Evolutionary conservation across 352 stramenopile species (phyloP).

Genomic region (Halophytophthora polymorphica): DNA sequence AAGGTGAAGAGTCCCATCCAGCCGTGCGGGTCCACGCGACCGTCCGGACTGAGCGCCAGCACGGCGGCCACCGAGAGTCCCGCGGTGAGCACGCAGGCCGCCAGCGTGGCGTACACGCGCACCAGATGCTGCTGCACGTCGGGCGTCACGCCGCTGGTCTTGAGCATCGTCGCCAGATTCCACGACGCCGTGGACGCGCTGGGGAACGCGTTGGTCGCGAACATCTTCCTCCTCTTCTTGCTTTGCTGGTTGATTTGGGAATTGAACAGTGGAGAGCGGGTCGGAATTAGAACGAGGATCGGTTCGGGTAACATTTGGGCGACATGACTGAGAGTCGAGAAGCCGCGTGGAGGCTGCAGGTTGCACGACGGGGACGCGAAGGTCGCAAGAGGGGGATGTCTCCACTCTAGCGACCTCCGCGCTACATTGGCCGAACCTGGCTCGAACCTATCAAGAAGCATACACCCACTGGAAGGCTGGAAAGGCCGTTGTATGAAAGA

Average conservation of each 20-base stretch:
- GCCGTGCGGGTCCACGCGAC: constrained; percentile 30
- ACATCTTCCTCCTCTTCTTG: constrained; percentile 24
- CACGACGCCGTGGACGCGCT: constrained; percentile 22
- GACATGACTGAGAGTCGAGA: neutral
- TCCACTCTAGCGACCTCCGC: neutral
- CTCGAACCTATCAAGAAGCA: too few species aligned
- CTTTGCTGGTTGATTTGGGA: constrained; percentile 7
- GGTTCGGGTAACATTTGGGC: too few species aligned
- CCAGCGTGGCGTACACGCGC: constrained; percentile 69
- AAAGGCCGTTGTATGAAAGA: too few species aligned
- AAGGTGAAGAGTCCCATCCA: constrained; percentile 43
- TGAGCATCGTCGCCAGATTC: constrained; percentile 60
- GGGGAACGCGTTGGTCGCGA: constrained; percentile 18
- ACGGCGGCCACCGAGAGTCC: constrained; percentile 40
- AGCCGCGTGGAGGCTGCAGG: neutral
- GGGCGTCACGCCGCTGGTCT: constrained; percentile 64
- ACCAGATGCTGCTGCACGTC: constrained; percentile 68
- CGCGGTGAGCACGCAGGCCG: constrained; percentile 52
- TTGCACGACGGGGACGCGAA: constrained; percentile 1
- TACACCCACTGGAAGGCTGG: too few species aligned
- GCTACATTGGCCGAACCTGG: neutral
- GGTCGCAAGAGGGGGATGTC: constrained; percentile 4
- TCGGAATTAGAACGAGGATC: neutral
- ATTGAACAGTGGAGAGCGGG: too few species aligned
- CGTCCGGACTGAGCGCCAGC: constrained; percentile 33